Evolutionary conservation across 495 filamentous ascomycete species (phyloP).

Genomic region (Daldinia childiae): DNA sequence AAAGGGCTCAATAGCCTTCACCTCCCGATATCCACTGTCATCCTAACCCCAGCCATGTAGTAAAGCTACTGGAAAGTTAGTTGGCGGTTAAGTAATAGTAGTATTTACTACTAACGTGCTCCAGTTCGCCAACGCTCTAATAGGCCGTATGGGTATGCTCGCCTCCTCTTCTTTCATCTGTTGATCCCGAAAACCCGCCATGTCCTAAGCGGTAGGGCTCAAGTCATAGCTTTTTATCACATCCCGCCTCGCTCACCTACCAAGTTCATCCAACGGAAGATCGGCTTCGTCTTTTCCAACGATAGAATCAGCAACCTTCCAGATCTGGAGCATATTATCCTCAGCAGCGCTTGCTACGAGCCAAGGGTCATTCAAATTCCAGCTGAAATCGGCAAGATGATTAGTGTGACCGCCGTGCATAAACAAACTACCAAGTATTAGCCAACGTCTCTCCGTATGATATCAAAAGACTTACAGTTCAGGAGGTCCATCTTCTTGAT

Average conservation of each 20-base stretch:
- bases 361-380: conserved; percentile 97
- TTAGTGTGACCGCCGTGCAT: conserved; percentile 99
- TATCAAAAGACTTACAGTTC: conserved; percentile 76
- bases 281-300: conserved; percentile 83
- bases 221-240: background rate
- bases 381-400: conserved; percentile 93
- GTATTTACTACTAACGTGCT: background rate
- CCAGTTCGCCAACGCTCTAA: background rate
- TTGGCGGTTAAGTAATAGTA: background rate
- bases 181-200: background rate
- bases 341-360: conserved; percentile 92
- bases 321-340: conserved; percentile 95
- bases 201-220: background rate
- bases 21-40: background rate
- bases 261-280: conserved; percentile 80
- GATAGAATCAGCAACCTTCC: conserved; percentile 92
- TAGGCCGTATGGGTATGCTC: background rate
- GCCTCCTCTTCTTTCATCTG: background rate
- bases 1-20: background rate
- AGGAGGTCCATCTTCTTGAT: conserved; percentile 95
- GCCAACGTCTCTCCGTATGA: conserved; percentile 20
- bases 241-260: conserved; percentile 50
- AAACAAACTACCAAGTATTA: conserved; percentile 70
- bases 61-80: background rate
- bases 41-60: background rate